Base-by-base conservation (phyloP, 495 filamentous ascomycete genomes). In the Entonaema liquescens region DNA sequence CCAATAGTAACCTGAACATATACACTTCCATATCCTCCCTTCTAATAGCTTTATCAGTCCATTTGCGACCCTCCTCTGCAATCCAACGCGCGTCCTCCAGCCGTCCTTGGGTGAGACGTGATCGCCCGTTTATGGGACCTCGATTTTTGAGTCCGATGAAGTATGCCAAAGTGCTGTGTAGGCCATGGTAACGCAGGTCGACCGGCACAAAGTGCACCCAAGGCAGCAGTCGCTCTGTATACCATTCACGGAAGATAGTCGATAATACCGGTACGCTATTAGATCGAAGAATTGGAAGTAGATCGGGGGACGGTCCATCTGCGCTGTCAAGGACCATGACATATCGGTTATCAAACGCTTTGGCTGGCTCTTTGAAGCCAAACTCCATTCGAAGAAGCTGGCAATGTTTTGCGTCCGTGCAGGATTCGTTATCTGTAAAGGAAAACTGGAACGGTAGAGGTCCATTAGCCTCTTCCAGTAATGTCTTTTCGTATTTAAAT, bases 1-100 rank as follows among this genome's bases (percentile, higher is more conserved):
- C 93, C 42, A 95, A 76, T 63, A 94, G 75, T 64, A 96, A 74
- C 50, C 93, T 79, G 77, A 93, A 95, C 74, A 94, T 83, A 74
- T 95, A 96, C 28, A 94, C 85, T 78, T 93, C 89, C 89, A 91
- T 93, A 75, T 96, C 93, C 79, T 94, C 91, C 68, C 86, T 89
- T 73, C 92, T 82, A 36, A 95, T 65, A 8, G 89, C 91, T 65
- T 82, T 85, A 2, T 79, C 78, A 1, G 88, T 87, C 91, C 91
- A 94, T 61, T 85, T 81, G 36, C 82, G 79, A 2, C 92, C 91
- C 70, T 88, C 76, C 54, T 90, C 85, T 13, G 91, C 90, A 67
- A 96, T 93, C 83, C 77, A 83, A 65, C 78, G 75, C 7, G 71
- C 83, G 52, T 87, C 83, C 6, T 77, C 78, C 42, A 19, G 15